Conservation (phyloP, 2,329 filamentous ascomycete species). For the Fusarium pilosicola region DNA sequence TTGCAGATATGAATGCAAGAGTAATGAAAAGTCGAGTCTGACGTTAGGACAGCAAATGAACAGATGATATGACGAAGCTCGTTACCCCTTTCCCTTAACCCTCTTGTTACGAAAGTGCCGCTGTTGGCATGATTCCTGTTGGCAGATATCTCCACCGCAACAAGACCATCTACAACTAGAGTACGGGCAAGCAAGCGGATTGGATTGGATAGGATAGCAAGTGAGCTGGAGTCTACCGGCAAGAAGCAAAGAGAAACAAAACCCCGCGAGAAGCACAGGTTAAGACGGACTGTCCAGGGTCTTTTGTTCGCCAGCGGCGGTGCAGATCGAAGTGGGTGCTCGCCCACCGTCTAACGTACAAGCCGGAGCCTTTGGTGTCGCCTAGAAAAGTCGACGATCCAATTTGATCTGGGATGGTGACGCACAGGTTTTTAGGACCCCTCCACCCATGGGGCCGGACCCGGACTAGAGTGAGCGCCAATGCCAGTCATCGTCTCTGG, state of each 20-base stretch:
- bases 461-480: constrained; percentile 43
- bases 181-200: constrained; percentile 20
- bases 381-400: constrained; percentile 40
- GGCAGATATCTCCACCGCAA: constrained; percentile 34
- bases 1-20: constrained; percentile 9
- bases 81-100: constrained; percentile 11
- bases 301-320: constrained; percentile 39
- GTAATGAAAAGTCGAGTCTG: neutral
- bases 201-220: constrained; percentile 25
- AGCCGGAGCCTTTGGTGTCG: constrained; percentile 17
- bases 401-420: constrained; percentile 46
- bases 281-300: constrained; percentile 13
- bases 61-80: constrained; percentile 22
- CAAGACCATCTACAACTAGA: constrained; percentile 35
- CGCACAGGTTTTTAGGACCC: constrained; percentile 44
- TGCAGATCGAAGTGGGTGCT: constrained; percentile 30
- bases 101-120: constrained; percentile 25
- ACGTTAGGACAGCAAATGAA: constrained; percentile 3
- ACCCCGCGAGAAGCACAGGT: constrained; percentile 11
- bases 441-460: constrained; percentile 40
- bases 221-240: constrained; percentile 14
- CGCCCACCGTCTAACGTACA: constrained; percentile 15
- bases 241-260: constrained; percentile 15
- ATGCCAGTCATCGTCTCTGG: constrained; percentile 46
- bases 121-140: constrained; percentile 33